These are phyloP conservation scores for Serendipita indica DNA, from an alignment of 768 basidiomycete species.

Conservation along the genomic window DNA sequence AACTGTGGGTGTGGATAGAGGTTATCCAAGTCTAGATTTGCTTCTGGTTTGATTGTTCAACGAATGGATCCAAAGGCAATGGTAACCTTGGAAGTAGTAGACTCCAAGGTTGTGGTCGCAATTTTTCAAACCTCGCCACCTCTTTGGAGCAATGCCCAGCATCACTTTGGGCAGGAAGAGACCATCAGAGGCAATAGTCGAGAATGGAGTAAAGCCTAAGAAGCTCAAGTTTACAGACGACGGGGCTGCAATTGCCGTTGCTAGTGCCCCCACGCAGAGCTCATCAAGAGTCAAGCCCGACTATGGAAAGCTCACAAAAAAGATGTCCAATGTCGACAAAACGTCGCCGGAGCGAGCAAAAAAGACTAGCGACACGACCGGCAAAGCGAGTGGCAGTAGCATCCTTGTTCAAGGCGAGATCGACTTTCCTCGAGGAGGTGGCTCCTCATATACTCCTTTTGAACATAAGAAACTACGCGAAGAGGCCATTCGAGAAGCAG, in stretches of 20 bases:
- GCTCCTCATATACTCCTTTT: conserved; percentile 70
- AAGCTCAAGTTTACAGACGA: background rate
- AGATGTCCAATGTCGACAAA: too few species aligned
- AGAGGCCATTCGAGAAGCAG: conserved; percentile 74
- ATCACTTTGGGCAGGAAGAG: background rate
- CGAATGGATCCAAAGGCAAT: too few species aligned
- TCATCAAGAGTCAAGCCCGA: background rate
- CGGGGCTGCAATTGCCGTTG: background rate
- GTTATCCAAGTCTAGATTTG: background rate
- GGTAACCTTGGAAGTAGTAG: too few species aligned
- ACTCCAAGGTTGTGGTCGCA: too few species aligned
- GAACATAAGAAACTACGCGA: conserved; percentile 77
- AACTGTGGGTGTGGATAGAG: background rate
- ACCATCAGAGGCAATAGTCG: background rate
- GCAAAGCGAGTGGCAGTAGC: background rate
- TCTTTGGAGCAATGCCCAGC: background rate
- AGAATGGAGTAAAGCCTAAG: background rate
- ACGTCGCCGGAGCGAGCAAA: background rate
- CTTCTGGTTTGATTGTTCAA: too few species aligned
- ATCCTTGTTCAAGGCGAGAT: conserved; percentile 40
- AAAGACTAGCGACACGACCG: background rate
- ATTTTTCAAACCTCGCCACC: background rate
- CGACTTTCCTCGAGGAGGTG: conserved; percentile 93
- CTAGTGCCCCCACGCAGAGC: background rate
- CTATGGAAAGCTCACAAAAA: background rate